Evolutionary conservation across 164 flowering plant genomes (phyloP), one percentile per base, ranked within the genome.

Genomic region (Piper longum): DNA sequence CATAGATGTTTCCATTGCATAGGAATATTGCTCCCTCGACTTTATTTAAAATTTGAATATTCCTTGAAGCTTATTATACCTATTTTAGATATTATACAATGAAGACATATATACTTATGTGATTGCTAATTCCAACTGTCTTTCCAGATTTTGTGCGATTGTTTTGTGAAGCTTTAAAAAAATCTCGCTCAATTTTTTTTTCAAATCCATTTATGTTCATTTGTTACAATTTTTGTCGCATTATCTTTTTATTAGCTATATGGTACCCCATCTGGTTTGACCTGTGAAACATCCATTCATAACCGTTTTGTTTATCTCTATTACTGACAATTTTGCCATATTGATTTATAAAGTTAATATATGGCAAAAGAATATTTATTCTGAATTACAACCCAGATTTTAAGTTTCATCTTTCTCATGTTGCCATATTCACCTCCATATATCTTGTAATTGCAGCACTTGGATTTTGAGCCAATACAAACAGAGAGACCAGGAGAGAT

Each of bases 401-500:
- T 44, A 9, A 5, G 11, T 44, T 44, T 44, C 48, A 44, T 48
- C 14, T 48, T 48, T 48, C 14, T 14, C 14, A 48, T 5, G 52
- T 48, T 5, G 52, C 52, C 14, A 14, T 14, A 48, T 48, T 48
- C 52, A 48, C 52, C 14, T 48, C 52, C 41, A 4, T 58, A 11
- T 58, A 26, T 41, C 16, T 40, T 57, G 39, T 57, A 57, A 57
- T 5, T 72, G 71, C 88, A 95, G 99, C 96, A 95, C 72, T 72
- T 95, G 76, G 91, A 95, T 82, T 75, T 60, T 76, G 75, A 75
- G 69, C 86, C 81, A 57, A 82, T 95, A 69, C 73, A 75, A 11
- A 79, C 96, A 64, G 99, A 87, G 71, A 82, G 87, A 57, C 95
- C 96, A 56, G 98, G 97, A 60, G 98, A 93, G 67, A 56, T 89